Conservation (phyloP, 2,329 filamentous ascomycete genomes). For the Diplodia intermedia region DNA sequence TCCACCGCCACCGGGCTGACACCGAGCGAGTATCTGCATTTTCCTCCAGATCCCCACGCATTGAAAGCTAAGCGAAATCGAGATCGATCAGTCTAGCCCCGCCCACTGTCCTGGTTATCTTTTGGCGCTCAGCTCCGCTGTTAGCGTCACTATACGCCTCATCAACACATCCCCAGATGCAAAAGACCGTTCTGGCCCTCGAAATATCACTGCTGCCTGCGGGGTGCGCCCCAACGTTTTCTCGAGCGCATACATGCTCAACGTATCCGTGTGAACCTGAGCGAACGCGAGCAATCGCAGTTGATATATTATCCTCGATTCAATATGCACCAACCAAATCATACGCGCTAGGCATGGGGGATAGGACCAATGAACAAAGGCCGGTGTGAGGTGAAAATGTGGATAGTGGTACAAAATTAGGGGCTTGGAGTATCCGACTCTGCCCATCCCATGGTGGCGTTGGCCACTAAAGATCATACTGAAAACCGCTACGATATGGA, state of each 20-base stretch:
- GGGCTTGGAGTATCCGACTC: neutral
- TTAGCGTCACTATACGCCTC: too few species aligned
- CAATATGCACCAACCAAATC: neutral
- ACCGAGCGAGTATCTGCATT: neutral
- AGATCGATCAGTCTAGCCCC: neutral
- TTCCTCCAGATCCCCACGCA: neutral
- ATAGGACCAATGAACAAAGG: neutral
- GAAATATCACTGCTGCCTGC: too few species aligned
- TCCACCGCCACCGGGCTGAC: conserved; percentile 1
- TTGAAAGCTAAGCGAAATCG: neutral
- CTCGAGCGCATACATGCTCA: too few species aligned
- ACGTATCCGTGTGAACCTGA: too few species aligned
- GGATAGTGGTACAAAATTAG: neutral
- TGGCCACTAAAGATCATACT: neutral
- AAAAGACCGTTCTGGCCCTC: too few species aligned
- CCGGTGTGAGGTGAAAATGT: neutral
- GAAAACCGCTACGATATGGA: neutral
- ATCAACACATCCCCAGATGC: too few species aligned
- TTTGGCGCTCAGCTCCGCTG: too few species aligned
- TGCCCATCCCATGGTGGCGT: neutral
- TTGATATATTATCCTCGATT: neutral
- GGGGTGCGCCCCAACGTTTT: too few species aligned
- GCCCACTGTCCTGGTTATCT: too few species aligned
- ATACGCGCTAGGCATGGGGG: neutral
- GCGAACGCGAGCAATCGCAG: too few species aligned